Evolutionary conservation across 257 asterid species (phyloP).

Genomic region (Anisodus tanguticus): DNA sequence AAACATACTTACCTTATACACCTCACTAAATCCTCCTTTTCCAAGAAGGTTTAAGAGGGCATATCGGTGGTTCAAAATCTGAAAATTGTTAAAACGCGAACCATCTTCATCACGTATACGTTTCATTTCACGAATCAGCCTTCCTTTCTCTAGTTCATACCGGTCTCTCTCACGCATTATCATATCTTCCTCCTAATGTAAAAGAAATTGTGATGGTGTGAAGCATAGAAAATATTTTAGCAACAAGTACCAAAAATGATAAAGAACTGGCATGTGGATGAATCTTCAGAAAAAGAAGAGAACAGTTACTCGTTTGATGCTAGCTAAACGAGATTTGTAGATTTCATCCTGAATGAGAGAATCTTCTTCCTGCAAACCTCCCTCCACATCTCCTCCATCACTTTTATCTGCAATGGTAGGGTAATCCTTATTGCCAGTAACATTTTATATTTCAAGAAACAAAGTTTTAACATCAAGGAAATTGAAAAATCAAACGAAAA

Average conservation of each 20-base stretch:
- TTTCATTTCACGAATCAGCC: slow-evolving; percentile 96
- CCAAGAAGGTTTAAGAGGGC: slow-evolving; percentile 98
- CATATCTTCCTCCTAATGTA: slow-evolving; percentile 84
- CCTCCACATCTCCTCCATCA: slow-evolving; percentile 72
- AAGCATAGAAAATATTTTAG: neutral
- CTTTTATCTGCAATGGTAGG: slow-evolving; percentile 65
- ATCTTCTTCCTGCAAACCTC: slow-evolving; percentile 78
- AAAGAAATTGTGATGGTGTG: neutral
- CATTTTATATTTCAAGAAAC: slow-evolving; percentile 20
- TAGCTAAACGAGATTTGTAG: slow-evolving; percentile 84
- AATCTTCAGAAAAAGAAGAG: slow-evolving; percentile 29
- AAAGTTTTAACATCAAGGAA: slow-evolving; percentile 6
- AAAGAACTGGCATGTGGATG: neutral
- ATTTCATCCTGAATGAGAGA: slow-evolving; percentile 86
- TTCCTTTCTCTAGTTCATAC: slow-evolving; percentile 90
- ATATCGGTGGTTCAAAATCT: slow-evolving; percentile 90
- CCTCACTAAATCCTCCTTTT: slow-evolving; percentile 99
- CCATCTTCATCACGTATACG: slow-evolving; percentile 98
- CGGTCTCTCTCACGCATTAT: slow-evolving; percentile 95
- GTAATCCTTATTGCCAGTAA: slow-evolving; percentile 19
- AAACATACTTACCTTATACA: slow-evolving; percentile 67
- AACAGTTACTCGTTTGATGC: slow-evolving; percentile 79
- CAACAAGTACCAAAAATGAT: neutral
- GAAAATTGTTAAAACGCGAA: slow-evolving; percentile 94
- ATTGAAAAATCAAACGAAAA: slow-evolving; percentile 24